Base-by-base conservation (phyloP, 768 basidiomycete genomes). In the Collybia mongolica region DNA sequence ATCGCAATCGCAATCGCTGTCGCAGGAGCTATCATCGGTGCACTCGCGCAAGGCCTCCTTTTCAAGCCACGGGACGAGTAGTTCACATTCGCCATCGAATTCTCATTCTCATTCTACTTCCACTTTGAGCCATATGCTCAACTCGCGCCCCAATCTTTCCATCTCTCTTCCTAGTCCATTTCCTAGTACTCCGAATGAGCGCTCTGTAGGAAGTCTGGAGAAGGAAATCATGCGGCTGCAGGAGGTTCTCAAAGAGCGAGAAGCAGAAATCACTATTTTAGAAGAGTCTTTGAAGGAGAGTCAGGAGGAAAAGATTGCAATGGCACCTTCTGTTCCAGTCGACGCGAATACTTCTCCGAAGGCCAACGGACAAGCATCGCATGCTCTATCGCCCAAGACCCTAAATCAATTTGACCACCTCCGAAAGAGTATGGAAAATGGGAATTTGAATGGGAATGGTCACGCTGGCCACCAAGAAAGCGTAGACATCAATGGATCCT, bases 181-280 rank as follows among this genome's bases (percentile, higher is more conserved):
- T 17, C 57, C 66, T 51, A 38, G 64, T 29, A 53, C 53, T 17
- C 54, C 64, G 7, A 76, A 77, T 51, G 89, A 92, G 59, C 83
- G 95, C 42, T 91, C 93, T 22, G 84, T 85, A 6, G 74, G 79
- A 15, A 94, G 93, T 64, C 76, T 97, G 53, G 94, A 97, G 68
- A 87, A 89, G 60, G 96, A 98, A 69, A 92, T 98, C 51, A 94
- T 93, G 88, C 85, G 94, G 51, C 71, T 98, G 39, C 96, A 98
- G 66, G 88, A 93, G 60, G 92, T 93, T 28, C 75, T 98, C 53
- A 89, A 84, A 63, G 90, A 93, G 55, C 81, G 95, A 43, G 96
- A 98, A 67, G 77, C 83, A n/a, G 96, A 98, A 68, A 98, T 98
- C 44, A 73, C 76, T 41, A 67, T 76, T 23, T 76, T 97, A 12